Conservation (phyloP, 1,284 basidiomycete genomes). For the Erythrobasidium hasegawianum region DNA sequence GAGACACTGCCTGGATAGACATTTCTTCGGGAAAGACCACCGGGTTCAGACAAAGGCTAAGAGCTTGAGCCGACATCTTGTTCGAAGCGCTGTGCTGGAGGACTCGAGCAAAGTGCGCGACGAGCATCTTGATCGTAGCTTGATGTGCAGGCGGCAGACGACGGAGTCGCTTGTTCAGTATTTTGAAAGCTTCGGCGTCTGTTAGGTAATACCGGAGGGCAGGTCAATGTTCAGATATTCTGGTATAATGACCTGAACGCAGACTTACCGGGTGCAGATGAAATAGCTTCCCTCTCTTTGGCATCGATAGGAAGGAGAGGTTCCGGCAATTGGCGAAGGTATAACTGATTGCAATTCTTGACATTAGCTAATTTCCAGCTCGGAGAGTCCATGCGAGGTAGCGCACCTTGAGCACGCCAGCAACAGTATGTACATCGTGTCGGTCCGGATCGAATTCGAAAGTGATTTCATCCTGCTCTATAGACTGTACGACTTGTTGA, state of each 20-base stretch:
- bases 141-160: slow-evolving; percentile 82
- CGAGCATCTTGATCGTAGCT: slow-evolving; percentile 76
- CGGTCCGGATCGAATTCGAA: slow-evolving; percentile 71
- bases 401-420: slow-evolving; percentile 80
- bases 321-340: slow-evolving; percentile 86
- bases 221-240: neutral
- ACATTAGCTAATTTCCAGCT: too few relatives aligned
- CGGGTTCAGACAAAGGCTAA: slow-evolving; percentile 48
- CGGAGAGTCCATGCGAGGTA: slow-evolving; percentile 9
- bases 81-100: slow-evolving; percentile 67
- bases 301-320: slow-evolving; percentile 83
- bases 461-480: slow-evolving; percentile 81
- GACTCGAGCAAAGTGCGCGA: slow-evolving; percentile 82
- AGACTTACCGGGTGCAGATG: slow-evolving; percentile 25
- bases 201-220: slow-evolving; percentile 51
- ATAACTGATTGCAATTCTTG: slow-evolving; percentile 58
- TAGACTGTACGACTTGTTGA: slow-evolving; percentile 70
- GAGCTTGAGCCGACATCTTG: slow-evolving; percentile 82
- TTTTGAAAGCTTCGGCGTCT: slow-evolving; percentile 65
- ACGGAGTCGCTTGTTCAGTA: slow-evolving; percentile 71
- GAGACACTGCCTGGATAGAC: slow-evolving; percentile 60
- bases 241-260: neutral
- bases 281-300: slow-evolving; percentile 62
- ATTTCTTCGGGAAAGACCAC: slow-evolving; percentile 87
- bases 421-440: slow-evolving; percentile 85